A percentile compares a stretch with the other conserved stretches of the same genome.
Evolutionary conservation across 768 basidiomycete species (phyloP).

Genomic region (Cytidiella melzeri): DNA sequence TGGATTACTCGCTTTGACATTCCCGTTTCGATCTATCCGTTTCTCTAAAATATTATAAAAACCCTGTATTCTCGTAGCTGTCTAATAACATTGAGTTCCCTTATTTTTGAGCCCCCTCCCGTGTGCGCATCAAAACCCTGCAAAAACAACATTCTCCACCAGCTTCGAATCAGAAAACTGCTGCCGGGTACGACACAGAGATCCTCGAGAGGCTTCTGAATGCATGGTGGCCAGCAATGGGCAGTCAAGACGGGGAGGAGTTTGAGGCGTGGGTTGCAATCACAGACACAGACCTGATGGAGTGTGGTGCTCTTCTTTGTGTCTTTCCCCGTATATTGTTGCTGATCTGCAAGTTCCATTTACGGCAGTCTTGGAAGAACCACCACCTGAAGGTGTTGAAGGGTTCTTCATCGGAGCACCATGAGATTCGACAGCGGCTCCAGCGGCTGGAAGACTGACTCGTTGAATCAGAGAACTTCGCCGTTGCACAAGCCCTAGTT

Average conservation of each 20-base stretch:
- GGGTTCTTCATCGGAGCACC: neutral
- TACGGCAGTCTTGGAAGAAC: slow-evolving; percentile 32
- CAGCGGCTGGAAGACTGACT: slow-evolving; percentile 4
- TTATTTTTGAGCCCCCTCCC: too few species aligned
- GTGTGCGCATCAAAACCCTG: too few species aligned
- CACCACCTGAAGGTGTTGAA: slow-evolving; percentile 9
- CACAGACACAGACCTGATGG: too few species aligned
- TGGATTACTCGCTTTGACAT: too few species aligned
- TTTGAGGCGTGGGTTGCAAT: too few species aligned
- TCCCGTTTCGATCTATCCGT: too few species aligned
- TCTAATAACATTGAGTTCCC: too few species aligned
- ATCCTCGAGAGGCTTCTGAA: slow-evolving; percentile 15
- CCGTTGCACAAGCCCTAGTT: neutral
- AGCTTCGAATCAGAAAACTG: too few species aligned
- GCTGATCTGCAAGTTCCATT: slow-evolving; percentile 34
- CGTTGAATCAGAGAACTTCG: neutral
- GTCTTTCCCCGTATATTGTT: slow-evolving; percentile 27
- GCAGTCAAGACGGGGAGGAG: too few species aligned
- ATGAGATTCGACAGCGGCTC: neutral
- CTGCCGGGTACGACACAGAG: slow-evolving; percentile 10
- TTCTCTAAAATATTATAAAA: too few species aligned
- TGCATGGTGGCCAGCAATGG: slow-evolving; percentile 13
- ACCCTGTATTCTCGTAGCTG: too few species aligned
- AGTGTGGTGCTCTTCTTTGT: slow-evolving; percentile 25
- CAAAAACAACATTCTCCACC: too few species aligned